phyloP scores from a whole-genome alignment of 768 basidiomycete genomes.

The Saitozyma podzolica region DNA sequence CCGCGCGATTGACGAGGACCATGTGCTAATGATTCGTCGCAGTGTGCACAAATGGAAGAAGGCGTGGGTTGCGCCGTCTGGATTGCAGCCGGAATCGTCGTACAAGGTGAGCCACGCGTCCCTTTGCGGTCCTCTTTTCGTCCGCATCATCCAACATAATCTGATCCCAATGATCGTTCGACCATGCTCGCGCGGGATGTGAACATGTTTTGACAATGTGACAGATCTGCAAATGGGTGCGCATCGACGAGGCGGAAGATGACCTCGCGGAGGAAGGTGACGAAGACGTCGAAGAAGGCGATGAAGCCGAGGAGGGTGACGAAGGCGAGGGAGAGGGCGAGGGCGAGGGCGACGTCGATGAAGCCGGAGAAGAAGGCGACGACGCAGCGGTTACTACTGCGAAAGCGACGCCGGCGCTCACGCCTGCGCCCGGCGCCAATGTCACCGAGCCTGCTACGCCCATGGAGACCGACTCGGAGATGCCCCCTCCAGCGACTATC shows the following conservation, averaged over 20 bases:
- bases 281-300: constrained; percentile 31
- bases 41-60: constrained; percentile 47
- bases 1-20: background rate
- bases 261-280: constrained; percentile 10
- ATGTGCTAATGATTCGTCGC: background rate
- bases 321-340: constrained; percentile 9
- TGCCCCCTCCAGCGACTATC: background rate
- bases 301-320: constrained; percentile 23
- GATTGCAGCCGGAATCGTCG: constrained; percentile 40
- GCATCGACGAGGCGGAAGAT: constrained; percentile 23
- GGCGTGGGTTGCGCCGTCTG: constrained; percentile 41
- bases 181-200: too few species aligned
- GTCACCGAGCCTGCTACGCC: background rate
- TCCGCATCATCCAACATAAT: too few species aligned
- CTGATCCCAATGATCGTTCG: too few species aligned
- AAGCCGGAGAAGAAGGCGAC: constrained; percentile 5
- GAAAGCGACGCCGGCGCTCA: constrained; percentile 1
- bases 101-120: constrained; percentile 33
- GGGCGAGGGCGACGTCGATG: constrained; percentile 4
- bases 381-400: background rate
- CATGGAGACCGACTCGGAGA: background rate
- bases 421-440: background rate
- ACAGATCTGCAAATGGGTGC: constrained; percentile 46
- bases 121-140: background rate
- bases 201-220: background rate